Evolutionary conservation across 805 yeast genomes (phyloP).

Genomic region (Torulaspora microellipsoides): DNA sequence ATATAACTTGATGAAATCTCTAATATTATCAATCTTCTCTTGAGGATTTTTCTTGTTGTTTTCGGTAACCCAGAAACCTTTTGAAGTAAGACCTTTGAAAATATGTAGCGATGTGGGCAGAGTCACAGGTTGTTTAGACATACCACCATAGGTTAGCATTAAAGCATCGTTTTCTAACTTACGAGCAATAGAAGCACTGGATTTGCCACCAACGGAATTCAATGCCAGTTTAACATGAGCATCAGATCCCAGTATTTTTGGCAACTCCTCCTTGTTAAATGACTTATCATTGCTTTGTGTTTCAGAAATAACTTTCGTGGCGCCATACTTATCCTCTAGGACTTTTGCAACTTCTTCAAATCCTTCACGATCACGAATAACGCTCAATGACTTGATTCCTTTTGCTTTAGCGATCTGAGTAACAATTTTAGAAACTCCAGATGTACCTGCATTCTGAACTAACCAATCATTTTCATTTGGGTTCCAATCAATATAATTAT

Average conservation of each 20-base stretch:
- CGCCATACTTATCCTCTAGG: slow-evolving; percentile 61
- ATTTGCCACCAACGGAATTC: slow-evolving; percentile 91
- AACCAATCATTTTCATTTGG: slow-evolving; percentile 64
- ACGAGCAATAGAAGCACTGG: slow-evolving; percentile 75
- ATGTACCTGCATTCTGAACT: slow-evolving; percentile 93
- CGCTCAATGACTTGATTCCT: slow-evolving; percentile 80
- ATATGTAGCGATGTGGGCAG: slow-evolving; percentile 85
- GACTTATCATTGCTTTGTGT: slow-evolving; percentile 69
- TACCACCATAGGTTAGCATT: slow-evolving; percentile 91
- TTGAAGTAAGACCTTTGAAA: slow-evolving; percentile 78
- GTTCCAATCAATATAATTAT: slow-evolving; percentile 46
- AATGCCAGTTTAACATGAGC: slow-evolving; percentile 68
- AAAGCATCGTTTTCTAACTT: slow-evolving; percentile 71
- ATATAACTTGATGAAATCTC: slow-evolving; percentile 53
- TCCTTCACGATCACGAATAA: slow-evolving; percentile 81
- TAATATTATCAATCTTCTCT: slow-evolving; percentile 51
- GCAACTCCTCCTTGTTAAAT: slow-evolving; percentile 53
- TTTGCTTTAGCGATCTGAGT: slow-evolving; percentile 76
- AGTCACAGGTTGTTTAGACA: slow-evolving; percentile 94
- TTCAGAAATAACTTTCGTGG: slow-evolving; percentile 84
- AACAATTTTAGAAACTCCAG: slow-evolving; percentile 91
- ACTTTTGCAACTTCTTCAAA: slow-evolving; percentile 56
- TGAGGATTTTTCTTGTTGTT: slow-evolving; percentile 57
- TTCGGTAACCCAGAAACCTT: slow-evolving; percentile 91
- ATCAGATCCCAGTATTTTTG: slow-evolving; percentile 40